Base-by-base conservation (phyloP, 2,329 filamentous ascomycete genomes). In the Pseudogymnoascus sp. region DNA sequence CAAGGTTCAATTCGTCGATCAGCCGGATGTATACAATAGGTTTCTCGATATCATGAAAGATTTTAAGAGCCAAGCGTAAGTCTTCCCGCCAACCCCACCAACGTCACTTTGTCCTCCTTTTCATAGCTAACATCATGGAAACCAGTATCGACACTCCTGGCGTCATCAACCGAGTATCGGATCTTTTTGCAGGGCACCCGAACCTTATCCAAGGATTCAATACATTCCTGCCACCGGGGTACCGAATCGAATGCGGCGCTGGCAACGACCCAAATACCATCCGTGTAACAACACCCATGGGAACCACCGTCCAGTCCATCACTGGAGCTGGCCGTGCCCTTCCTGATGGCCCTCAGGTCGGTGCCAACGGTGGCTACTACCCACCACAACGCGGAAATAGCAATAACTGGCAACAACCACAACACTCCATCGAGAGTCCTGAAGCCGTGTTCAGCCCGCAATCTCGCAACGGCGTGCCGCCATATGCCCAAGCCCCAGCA, bases 1-100 rank as follows among this genome's bases (percentile, higher is more conserved):
- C 66, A 99, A 99, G 76, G 92, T 97, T 28, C 92, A 96, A 72
- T 99, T 99, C 69, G 90, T 92, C 64, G 93, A 97, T 66, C 92
- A 97, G 68, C 92, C 94, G 3, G 93, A 97, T 74, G 94, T 99
- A 0, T 99, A 99, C 72, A 97, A 97, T 71, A 83, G 90, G 38
- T 97, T 99, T 70, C 78, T 99, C 52, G 94, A 99, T 69, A 99
- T 99, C 58, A 99, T 99, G 94, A 99, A 99, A 72, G 94, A 99
- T 70, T 99, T 99, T 75, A 99, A 99, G 77, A 96, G 92, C 70
- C 93, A 96, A 77, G 92, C 92, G 84, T 92, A 80, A 77, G 89
- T 82, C 35, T 19, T 25, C 7, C 36, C 30, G 23, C n/a, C 41
- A 39, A 65, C 49, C 28, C 19, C 16, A 30, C 16, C n/a, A 38